Base-by-base conservation (phyloP, 345 rosid species). In the Diplotaxis tenuifolia region DNA sequence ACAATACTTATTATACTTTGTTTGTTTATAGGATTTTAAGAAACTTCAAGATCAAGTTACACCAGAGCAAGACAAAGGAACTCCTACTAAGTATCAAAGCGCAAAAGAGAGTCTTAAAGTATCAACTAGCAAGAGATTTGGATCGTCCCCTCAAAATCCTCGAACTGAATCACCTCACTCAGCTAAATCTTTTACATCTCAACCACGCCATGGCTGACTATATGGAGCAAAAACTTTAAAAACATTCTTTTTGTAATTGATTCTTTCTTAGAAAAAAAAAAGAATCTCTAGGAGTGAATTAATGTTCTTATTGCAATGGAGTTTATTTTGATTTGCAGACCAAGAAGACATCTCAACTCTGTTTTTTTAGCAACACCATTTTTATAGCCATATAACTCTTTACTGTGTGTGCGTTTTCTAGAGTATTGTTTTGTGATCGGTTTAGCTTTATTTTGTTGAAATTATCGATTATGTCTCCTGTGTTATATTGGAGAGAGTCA, bases 11-110 rank as follows among this genome's bases (percentile, higher is more conserved):
- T 20, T 45, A 21, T 2, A 10, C 49, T 28, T 75, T 54, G 64
- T 38, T 55, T 57, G 61, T 31, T 78, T 73, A 1, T 78, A 95
- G 99, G 99, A 92, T 68, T 86, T 88, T 76, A 95, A 95, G 91
- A 95, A 92, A 80, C 87, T 89, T 78, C 96, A 94, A 63, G 90
- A 90, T 31, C 98, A 94, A 78, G 82, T 88, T 15, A 86, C 85
- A 70, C 84, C 91, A 34, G 99, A 92, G 75, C 99, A 90, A 78
- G 97, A 92, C 7, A 92, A 90, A 77, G 86, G 89, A 77, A 90
- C 89, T 82, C 93, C 93, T 52, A 86, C 89, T 1, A 95, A 87
- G 84, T 72, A 83, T 52, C 89, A 70, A 42, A 80, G 77, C 65
- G 86, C 78, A 4, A 92, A 85, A 78, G 92, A 90, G 70, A 79